phyloP scores from a whole-genome alignment of 2,329 filamentous ascomycete genomes.

The Colletotrichum sidae region DNA sequence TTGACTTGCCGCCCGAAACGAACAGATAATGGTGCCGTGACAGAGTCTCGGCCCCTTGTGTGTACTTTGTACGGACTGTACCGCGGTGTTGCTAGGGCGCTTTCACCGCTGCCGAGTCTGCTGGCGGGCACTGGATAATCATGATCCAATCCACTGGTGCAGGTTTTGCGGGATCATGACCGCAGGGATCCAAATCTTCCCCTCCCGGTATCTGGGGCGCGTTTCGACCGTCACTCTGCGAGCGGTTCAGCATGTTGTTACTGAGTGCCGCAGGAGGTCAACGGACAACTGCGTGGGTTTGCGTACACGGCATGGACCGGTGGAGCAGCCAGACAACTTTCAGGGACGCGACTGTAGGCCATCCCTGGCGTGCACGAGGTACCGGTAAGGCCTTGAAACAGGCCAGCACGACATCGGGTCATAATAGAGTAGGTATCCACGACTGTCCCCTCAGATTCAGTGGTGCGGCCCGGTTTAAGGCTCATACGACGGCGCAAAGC shows the following conservation, averaged over 20 bases:
- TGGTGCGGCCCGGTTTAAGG: conserved; percentile 4
- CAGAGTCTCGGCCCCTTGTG: conserved; percentile 20
- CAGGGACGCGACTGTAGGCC: conserved; percentile 18
- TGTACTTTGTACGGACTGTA: too few relatives aligned
- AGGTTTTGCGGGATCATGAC: not conserved
- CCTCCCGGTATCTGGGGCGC: conserved; percentile 8
- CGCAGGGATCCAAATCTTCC: not conserved
- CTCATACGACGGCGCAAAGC: conserved; percentile 13
- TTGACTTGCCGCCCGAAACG: conserved; percentile 3
- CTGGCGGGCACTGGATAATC: conserved; percentile 3
- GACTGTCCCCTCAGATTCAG: conserved; percentile 29
- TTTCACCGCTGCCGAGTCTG: conserved; percentile 14
- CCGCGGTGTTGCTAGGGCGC: not conserved
- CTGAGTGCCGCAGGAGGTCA: too few relatives aligned
- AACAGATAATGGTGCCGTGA: not conserved
- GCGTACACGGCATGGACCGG: not conserved
- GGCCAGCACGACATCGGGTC: conserved; percentile 34
- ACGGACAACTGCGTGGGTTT: too few relatives aligned
- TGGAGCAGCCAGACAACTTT: conserved; percentile 8
- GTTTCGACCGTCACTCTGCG: conserved; percentile 20
- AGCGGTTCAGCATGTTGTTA: not conserved
- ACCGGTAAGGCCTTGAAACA: conserved; percentile 21
- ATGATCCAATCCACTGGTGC: not conserved
- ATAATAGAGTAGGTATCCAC: conserved; percentile 29
- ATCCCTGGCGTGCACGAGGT: conserved; percentile 31